Conservation (phyloP, 805 yeast genomes). For the Kodamaea fukazawae region DNA sequence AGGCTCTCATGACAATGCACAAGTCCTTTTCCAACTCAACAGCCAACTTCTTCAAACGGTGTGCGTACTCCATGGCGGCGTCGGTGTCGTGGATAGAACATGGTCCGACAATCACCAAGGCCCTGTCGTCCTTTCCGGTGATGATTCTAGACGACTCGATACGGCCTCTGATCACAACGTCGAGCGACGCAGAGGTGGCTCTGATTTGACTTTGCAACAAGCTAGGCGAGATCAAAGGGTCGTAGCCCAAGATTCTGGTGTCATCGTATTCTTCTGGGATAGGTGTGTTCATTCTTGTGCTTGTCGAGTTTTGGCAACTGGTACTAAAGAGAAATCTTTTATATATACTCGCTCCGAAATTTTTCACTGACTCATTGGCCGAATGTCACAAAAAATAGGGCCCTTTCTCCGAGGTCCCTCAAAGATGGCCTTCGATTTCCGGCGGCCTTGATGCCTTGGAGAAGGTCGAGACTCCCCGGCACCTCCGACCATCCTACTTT, state of each 20-base stretch:
- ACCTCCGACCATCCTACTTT: no score
- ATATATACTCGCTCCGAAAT: no score
- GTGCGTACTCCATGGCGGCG: conserved; percentile 87
- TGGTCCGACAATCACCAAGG: conserved; percentile 89
- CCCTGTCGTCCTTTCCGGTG: conserved; percentile 74
- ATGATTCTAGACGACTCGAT: conserved; percentile 73
- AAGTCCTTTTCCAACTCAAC: conserved; percentile 74
- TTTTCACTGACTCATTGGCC: no score
- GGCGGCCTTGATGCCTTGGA: no score
- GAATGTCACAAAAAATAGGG: no score
- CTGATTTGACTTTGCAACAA: conserved; percentile 83
- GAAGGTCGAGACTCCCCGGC: no score
- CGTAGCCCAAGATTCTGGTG: conserved; percentile 82
- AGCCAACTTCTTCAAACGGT: conserved; percentile 59
- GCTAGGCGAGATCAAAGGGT: conserved; percentile 92
- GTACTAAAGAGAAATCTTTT: no score
- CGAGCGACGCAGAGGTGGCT: conserved; percentile 50
- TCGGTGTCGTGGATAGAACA: conserved; percentile 93
- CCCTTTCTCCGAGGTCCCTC: no score
- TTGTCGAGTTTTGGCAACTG: no score
- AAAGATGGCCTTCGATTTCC: no score
- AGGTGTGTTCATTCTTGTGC: conserved; percentile 5
- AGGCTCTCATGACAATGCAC: conserved; percentile 92
- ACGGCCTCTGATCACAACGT: conserved; percentile 75
- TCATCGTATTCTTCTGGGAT: conserved; percentile 56